Base-by-base conservation (phyloP, 2,329 filamentous ascomycete genomes). In the Fusarium subglutinans region DNA sequence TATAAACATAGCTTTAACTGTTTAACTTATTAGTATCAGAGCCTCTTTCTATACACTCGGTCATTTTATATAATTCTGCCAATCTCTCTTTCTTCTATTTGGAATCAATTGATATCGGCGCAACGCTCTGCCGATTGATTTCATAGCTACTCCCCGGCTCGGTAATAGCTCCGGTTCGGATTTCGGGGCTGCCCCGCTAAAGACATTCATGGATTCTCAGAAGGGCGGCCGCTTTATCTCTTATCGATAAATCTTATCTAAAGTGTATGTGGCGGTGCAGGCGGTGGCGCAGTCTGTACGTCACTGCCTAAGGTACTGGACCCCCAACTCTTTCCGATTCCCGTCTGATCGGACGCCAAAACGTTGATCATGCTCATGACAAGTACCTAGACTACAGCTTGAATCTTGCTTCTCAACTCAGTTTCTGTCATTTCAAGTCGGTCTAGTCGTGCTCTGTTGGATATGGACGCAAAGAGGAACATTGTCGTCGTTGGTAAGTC, bases 401-500 rank as follows among this genome's bases (percentile, higher is more conserved):
- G 7, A 17, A 28, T 70, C 54, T 33, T 45, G 44, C 30, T 51
- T 48, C 35, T 50, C 44, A 51, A 63, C 48, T 30, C 37, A 22
- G 9, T 14, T 18, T 41, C 38, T 18, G 15, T 53, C n/a, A 37
- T 40, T 55, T 28, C 17, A 18, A 26, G 28, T 33, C 22, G 8
- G 12, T 5, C 14, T 28, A 17, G 22, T 33, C 28, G 18, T 38
- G n/a, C 22, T 17, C 43, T 18, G n/a, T 22, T 43, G 45, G 56
- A 43, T 28, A 83, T 83, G 82, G 81, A 83, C 14, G 75, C 68
- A 40, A 82, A 80, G 73, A 84, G 82, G 65, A 84, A 87, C 43
- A 87, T 88, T 55, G 85, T 89, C 73, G 87, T 89, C 65, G 81
- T 89, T 66, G 85, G 85, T 86, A 77, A 66, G 84, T 81, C 51